Base-by-base conservation (phyloP, 495 filamentous ascomycete genomes). In the Evernia prunastri region DNA sequence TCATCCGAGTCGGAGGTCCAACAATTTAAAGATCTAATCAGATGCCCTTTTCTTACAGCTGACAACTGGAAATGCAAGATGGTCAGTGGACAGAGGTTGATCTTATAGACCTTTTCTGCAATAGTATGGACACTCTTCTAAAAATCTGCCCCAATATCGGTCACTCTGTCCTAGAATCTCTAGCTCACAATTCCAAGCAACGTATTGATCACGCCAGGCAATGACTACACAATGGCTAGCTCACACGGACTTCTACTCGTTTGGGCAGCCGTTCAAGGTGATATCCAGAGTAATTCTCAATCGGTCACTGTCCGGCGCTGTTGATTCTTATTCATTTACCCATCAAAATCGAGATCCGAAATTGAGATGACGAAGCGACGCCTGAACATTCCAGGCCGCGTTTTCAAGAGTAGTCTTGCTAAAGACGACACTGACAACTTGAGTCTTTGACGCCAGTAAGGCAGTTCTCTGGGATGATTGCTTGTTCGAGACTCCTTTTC, bases 321-420 rank as follows among this genome's bases (percentile, higher is more conserved):
- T 75, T 73, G 8, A 83, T 80, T n/a, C 7, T 82, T 78, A 9
- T 80, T 84, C 23, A 89, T 78, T 65, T 88, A 86, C n/a, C n/a
- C n/a, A n/a, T n/a, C n/a, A n/a, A n/a, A 51, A 89, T 85, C 65
- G 90, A 91, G 2, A 91, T 68, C n/a, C 87, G 81, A 20, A n/a
- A n/a, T n/a, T n/a, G n/a, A n/a, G n/a, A n/a, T n/a, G n/a, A n/a
- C n/a, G n/a, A n/a, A n/a, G n/a, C n/a, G n/a, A n/a, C n/a, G n/a
- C n/a, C n/a, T n/a, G n/a, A n/a, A n/a, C n/a, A n/a, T n/a, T n/a
- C n/a, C n/a, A n/a, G n/a, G n/a, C n/a, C n/a, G n/a, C n/a, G n/a
- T n/a, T n/a, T n/a, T n/a, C n/a, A n/a, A n/a, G n/a, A n/a, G n/a
- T n/a, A n/a, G n/a, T n/a, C n/a, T n/a, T n/a, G n/a, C n/a, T n/a